phyloP scores from a whole-genome alignment of 2,329 filamentous ascomycete species.

The Botrytis galanthina region DNA sequence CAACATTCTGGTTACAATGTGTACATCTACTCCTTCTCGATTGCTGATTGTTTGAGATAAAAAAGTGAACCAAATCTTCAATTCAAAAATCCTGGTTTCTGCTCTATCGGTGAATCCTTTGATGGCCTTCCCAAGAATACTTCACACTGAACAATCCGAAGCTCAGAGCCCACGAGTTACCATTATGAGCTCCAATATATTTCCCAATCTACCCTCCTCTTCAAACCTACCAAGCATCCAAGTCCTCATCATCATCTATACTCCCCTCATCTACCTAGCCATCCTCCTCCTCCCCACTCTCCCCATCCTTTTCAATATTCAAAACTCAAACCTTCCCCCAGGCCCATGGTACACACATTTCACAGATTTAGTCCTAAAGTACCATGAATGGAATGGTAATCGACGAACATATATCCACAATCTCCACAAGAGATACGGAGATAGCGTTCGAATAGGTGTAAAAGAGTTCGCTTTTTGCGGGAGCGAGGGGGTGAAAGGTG shows the following conservation, averaged over 20 bases:
- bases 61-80: not conserved
- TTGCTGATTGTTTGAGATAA: not conserved
- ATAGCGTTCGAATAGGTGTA: slow-evolving; percentile 56
- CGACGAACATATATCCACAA: slow-evolving; percentile 55
- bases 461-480: slow-evolving; percentile 60
- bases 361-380: slow-evolving; percentile 29
- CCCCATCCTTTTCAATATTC: not conserved
- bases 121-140: not conserved
- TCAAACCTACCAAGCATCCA: not conserved
- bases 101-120: not conserved
- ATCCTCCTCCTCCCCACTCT: not conserved
- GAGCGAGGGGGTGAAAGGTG: slow-evolving; percentile 56
- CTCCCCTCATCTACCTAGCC: not conserved
- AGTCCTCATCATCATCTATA: not conserved
- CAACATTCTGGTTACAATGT: not conserved
- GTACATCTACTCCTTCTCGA: not conserved
- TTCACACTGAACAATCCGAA: not conserved
- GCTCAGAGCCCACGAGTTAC: not conserved
- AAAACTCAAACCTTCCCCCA: slow-evolving; percentile 24
- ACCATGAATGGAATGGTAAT: slow-evolving; percentile 51
- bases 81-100: not conserved
- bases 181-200: not conserved
- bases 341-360: slow-evolving; percentile 31
- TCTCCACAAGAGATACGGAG: slow-evolving; percentile 55
- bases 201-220: not conserved